Percentiles rank a stretch among this genome's conserved stretches.
phyloP scores from a whole-genome alignment of 2,329 filamentous ascomycete species.

The Trichoderma hamatum region DNA sequence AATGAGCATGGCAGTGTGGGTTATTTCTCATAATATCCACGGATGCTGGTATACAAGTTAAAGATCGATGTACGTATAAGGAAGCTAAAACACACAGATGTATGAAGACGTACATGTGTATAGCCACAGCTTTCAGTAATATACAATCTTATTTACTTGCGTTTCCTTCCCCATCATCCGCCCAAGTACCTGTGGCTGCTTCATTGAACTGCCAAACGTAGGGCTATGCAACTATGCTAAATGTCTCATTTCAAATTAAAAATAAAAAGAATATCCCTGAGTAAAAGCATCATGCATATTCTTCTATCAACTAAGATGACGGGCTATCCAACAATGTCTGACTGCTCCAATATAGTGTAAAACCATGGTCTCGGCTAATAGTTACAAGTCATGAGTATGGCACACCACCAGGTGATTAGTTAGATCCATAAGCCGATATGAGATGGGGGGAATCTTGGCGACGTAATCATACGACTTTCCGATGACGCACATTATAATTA shows the following conservation, averaged over 20 bases:
- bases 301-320: not conserved
- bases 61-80: not conserved
- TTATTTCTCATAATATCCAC: not conserved
- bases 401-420: not conserved
- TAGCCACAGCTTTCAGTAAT: too few relatives aligned
- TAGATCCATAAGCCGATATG: not conserved
- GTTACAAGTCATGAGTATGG: not conserved
- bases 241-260: too few relatives aligned
- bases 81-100: too few relatives aligned
- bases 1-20: not conserved
- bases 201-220: too few relatives aligned
- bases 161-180: too few relatives aligned
- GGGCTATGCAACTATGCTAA: too few relatives aligned
- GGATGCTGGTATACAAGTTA: not conserved
- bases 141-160: too few relatives aligned
- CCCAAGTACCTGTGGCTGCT: too few relatives aligned
- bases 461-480: not conserved
- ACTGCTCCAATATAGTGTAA: not conserved
- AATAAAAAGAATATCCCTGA: not conserved
- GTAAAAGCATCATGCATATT: not conserved
- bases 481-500: not conserved
- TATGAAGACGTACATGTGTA: too few relatives aligned
- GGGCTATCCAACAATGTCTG: not conserved
- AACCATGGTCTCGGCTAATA: not conserved
- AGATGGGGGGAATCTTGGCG: not conserved